These are phyloP conservation scores for Blastocystis sp. DNA, from an alignment of 352 stramenopile species.

Conservation along the genomic window DNA sequence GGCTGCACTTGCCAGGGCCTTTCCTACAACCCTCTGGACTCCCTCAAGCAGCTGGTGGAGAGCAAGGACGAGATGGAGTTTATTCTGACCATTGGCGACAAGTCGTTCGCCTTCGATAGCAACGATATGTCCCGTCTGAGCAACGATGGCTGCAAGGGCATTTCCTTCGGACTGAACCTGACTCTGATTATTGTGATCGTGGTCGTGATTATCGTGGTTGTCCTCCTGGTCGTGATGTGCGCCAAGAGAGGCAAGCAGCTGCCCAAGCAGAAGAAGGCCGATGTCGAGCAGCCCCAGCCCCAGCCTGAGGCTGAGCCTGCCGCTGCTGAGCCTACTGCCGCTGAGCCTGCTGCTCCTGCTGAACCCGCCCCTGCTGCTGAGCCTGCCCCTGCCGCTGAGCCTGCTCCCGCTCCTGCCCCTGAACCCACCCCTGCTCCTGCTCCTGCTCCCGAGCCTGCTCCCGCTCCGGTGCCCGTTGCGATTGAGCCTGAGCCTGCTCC, in stretches of 20 bases:
- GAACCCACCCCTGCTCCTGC: neutral
- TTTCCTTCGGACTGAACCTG: slow-evolving; percentile 32
- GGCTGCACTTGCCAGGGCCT: neutral
- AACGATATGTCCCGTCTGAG: slow-evolving; percentile 12
- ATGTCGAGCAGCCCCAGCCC: neutral
- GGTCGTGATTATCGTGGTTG: slow-evolving; percentile 44
- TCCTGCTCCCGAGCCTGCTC: neutral
- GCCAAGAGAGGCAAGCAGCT: neutral
- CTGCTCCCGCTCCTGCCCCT: neutral
- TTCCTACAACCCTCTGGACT: neutral
- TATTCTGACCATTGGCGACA: neutral
- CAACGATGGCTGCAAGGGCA: slow-evolving; percentile 33
- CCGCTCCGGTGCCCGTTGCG: slow-evolving; percentile 5
- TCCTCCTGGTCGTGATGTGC: slow-evolving; percentile 2
- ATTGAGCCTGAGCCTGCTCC: neutral
- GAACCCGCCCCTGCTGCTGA: neutral
- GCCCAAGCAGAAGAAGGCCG: neutral
- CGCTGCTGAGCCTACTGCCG: neutral
- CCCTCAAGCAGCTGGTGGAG: neutral
- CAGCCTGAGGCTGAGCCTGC: neutral
- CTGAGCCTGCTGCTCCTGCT: neutral
- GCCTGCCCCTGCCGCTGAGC: neutral
- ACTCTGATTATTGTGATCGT: slow-evolving; percentile 39
- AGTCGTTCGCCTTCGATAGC: neutral
- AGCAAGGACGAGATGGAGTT: neutral